A percentile compares a stretch with the other conserved stretches of the same genome.
Conservation (phyloP, 306 rosid genomes). For the Prinsepia uniflora region DNA sequence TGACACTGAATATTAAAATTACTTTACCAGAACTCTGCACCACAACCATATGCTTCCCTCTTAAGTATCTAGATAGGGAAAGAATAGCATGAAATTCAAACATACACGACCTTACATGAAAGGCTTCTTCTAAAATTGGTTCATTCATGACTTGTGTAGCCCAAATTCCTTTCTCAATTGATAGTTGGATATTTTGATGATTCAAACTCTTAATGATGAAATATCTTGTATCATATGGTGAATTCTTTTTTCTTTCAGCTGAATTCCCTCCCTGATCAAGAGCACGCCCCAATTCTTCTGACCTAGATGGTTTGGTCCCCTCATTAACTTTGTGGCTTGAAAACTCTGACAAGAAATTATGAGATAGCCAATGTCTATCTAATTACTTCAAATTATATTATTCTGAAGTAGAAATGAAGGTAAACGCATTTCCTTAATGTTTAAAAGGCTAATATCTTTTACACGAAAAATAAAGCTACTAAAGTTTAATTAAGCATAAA, state of each 20-base stretch:
- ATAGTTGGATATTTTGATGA: slow-evolving; percentile 54
- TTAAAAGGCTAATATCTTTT: neutral
- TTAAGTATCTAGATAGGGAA: slow-evolving; percentile 23
- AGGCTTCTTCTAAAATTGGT: slow-evolving; percentile 69
- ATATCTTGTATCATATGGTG: slow-evolving; percentile 40
- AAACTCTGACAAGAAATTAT: slow-evolving; percentile 48
- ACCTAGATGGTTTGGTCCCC: slow-evolving; percentile 34
- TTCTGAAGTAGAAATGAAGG: neutral
- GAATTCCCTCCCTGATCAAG: slow-evolving; percentile 35
- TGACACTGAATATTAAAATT: slow-evolving; percentile 71
- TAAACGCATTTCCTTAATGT: neutral
- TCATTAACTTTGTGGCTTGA: slow-evolving; percentile 46
- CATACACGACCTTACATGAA: slow-evolving; percentile 52
- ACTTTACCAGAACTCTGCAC: slow-evolving; percentile 71
- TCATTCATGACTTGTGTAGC: slow-evolving; percentile 87
- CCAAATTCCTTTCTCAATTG: slow-evolving; percentile 79
- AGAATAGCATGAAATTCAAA: slow-evolving; percentile 11
- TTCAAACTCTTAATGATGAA: slow-evolving; percentile 74
- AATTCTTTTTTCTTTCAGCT: slow-evolving; percentile 38
- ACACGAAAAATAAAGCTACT: neutral
- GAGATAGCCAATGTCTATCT: slow-evolving; percentile 1
- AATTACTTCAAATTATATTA: neutral
- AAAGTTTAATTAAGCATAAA: neutral
- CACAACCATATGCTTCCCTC: slow-evolving; percentile 37
- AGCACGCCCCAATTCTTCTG: slow-evolving; percentile 35